These are phyloP conservation scores for Heliophila coronopifolia DNA, from an alignment of 441 rosid genomes.

Conservation along the genomic window DNA sequence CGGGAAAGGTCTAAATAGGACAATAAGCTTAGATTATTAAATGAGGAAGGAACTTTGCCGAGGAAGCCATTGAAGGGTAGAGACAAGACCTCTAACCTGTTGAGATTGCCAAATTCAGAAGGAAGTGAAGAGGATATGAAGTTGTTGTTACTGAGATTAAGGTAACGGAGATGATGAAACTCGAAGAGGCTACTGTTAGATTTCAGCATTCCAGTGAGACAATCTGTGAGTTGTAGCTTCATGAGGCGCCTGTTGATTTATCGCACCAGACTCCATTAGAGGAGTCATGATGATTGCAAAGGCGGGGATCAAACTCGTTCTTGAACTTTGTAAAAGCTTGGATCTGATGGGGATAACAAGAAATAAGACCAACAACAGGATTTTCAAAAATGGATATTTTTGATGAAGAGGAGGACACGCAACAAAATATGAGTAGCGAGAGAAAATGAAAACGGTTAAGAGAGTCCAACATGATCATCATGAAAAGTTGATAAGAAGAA, in stretches of 20 bases:
- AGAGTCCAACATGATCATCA: not conserved
- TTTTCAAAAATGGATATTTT: not conserved
- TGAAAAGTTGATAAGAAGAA: not conserved
- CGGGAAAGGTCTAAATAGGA: no score
- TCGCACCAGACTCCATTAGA: not conserved
- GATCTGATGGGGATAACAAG: not conserved
- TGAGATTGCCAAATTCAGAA: no score
- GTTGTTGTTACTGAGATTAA: no score
- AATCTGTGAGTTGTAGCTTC: not conserved
- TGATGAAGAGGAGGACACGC: not conserved
- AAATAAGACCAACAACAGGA: not conserved
- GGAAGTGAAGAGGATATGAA: no score
- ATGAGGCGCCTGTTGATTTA: not conserved
- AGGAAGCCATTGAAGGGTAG: no score
- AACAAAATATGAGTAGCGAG: not conserved
- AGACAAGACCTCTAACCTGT: no score
- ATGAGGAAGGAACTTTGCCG: no score
- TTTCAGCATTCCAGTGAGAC: conserved; percentile 8
- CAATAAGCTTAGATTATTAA: no score
- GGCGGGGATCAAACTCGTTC: not conserved
- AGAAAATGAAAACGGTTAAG: not conserved
- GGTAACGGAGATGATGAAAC: no score
- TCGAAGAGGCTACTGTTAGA: no score
- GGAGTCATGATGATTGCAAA: not conserved
- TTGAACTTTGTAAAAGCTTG: not conserved